These are phyloP conservation scores for Fagopyrum homotropicum DNA, from an alignment of 148 eudicot species.

Conservation along the genomic window DNA sequence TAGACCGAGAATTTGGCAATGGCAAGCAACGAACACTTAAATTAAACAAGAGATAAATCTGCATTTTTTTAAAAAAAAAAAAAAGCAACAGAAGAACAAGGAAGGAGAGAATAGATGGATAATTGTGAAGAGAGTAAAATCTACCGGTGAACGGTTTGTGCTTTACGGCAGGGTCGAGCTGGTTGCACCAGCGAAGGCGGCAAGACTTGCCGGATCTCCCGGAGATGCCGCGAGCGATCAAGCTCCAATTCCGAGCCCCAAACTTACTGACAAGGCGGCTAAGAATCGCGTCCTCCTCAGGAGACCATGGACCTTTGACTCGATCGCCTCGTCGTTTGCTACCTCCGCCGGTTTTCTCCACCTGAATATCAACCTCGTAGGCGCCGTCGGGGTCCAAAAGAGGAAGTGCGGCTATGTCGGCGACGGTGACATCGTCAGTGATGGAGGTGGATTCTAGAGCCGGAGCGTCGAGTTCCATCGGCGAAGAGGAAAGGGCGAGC, in stretches of 20 bases:
- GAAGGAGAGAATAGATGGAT: background rate
- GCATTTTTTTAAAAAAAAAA: background rate
- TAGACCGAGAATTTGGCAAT: background rate
- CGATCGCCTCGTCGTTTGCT: slow-evolving; percentile 20
- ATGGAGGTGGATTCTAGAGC: background rate
- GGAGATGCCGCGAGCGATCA: slow-evolving; percentile 49
- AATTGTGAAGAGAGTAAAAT: background rate
- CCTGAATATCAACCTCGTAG: slow-evolving; percentile 5
- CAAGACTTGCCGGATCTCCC: slow-evolving; percentile 77
- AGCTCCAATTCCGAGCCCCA: slow-evolving; percentile 64
- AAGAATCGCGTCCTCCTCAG: slow-evolving; percentile 49
- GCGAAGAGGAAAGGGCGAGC: background rate
- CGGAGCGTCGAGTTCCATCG: background rate
- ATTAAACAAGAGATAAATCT: background rate
- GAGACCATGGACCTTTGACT: slow-evolving; percentile 66
- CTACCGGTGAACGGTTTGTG: slow-evolving; percentile 59
- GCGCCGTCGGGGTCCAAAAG: background rate
- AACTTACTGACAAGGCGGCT: slow-evolving; percentile 42
- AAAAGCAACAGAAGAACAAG: background rate
- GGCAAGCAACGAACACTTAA: background rate
- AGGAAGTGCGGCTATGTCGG: background rate
- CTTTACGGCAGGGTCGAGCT: slow-evolving; percentile 53
- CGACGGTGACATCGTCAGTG: background rate
- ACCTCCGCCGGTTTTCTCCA: background rate
- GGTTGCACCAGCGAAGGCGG: slow-evolving; percentile 69